phyloP scores from a whole-genome alignment of 139 green algal genomes.

The Closterium sp. region DNA sequence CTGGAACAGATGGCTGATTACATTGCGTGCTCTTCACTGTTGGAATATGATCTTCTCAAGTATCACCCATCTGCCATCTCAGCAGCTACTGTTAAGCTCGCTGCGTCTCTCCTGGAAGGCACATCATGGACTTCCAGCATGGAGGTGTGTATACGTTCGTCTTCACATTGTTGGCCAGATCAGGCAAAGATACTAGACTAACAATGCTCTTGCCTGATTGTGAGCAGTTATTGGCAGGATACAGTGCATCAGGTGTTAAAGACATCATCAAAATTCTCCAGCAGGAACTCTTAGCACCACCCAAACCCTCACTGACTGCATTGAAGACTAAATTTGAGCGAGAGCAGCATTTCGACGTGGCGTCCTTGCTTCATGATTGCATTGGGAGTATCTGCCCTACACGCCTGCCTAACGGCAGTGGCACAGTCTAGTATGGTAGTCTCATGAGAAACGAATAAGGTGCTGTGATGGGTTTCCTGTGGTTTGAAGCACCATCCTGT shows the following conservation, averaged over 20 bases:
- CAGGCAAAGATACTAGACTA: neutral
- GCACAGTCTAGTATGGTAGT: neutral
- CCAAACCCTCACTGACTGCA: neutral
- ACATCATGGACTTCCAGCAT: neutral
- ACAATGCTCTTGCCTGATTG: neutral
- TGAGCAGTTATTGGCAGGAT: neutral
- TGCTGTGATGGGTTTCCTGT: neutral
- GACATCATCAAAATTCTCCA: neutral
- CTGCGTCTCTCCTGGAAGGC: constrained; percentile 1
- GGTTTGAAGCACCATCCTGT: neutral
- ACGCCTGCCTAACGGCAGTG: neutral
- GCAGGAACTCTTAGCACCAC: neutral
- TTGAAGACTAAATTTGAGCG: neutral
- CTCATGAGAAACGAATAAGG: neutral
- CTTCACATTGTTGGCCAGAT: neutral
- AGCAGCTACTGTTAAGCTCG: constrained; percentile 23
- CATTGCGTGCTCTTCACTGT: constrained; percentile 20
- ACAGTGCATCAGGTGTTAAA: neutral
- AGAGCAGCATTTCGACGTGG: neutral
- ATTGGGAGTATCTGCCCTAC: neutral
- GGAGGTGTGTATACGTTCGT: neutral
- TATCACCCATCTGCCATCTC: constrained; percentile 19
- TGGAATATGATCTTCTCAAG: constrained; percentile 39
- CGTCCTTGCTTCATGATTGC: neutral
- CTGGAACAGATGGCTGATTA: constrained; percentile 25